phyloP scores from a whole-genome alignment of 176 grass and related monocot species.

The Dactylis glomerata region DNA sequence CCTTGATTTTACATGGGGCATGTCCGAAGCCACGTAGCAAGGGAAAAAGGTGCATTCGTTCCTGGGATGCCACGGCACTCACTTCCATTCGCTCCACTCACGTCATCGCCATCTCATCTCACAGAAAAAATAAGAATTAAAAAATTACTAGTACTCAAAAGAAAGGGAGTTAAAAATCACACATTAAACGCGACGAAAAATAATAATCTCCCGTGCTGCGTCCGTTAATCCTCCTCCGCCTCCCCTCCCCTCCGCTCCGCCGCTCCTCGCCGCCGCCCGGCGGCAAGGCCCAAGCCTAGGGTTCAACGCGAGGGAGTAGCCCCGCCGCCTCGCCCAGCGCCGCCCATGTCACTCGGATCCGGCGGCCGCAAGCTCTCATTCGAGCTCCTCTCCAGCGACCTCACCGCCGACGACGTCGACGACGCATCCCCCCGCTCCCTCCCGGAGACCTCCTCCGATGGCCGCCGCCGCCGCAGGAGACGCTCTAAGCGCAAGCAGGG shows the following conservation, averaged over 20 bases:
- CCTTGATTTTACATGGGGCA: no score
- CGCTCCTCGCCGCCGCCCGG: conserved; percentile 19
- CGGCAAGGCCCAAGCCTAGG: conserved; percentile 24
- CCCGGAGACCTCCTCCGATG: conserved; percentile 27
- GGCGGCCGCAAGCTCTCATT: conserved; percentile 62
- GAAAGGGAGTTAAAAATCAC: neutral
- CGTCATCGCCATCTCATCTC: neutral
- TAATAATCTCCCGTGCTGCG: conserved; percentile 27
- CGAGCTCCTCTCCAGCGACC: conserved; percentile 68
- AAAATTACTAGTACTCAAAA: neutral
- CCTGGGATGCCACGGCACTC: no score
- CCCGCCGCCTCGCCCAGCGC: neutral
- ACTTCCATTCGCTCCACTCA: neutral
- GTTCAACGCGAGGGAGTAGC: neutral
- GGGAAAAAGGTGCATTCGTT: no score
- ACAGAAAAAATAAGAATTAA: neutral
- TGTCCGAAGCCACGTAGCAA: no score
- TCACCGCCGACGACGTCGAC: conserved; percentile 31
- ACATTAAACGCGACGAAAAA: conserved; percentile 41
- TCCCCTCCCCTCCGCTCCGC: neutral
- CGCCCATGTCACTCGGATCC: conserved; percentile 65
- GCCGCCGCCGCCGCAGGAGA: conserved; percentile 15
- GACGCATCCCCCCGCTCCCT: conserved; percentile 33
- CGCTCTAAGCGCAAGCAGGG: conserved; percentile 56
- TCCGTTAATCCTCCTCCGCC: conserved; percentile 17